These are phyloP conservation scores for thale cress (Arabidopsis thaliana) DNA, from an alignment of 345 rosid genomes.

Conservation along the genomic window TAIR10.1 NC_003074.8:21253501-21254000, in stretches of 20 bases:
- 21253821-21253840: slow-evolving; percentile 92
- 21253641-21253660: slow-evolving; percentile 96
- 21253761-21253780: slow-evolving; percentile 92
- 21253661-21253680: slow-evolving; percentile 80
- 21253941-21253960: slow-evolving; percentile 93
- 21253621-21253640: slow-evolving; percentile 81
- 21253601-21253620: slow-evolving; percentile 79
- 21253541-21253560: slow-evolving; percentile 86
- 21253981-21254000: slow-evolving; percentile 91
- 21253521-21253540: slow-evolving; percentile 97
- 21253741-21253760: slow-evolving; percentile 90
- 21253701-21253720: slow-evolving; percentile 83
- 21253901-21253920: slow-evolving; percentile 79
- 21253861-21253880: slow-evolving; percentile 83
- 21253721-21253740: slow-evolving; percentile 85
- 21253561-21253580: slow-evolving; percentile 88
- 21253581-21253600: slow-evolving; percentile 98
- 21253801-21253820: slow-evolving; percentile 84
- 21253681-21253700: slow-evolving; percentile 85
- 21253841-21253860: slow-evolving; percentile 81
- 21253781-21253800: slow-evolving; percentile 94
- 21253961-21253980: slow-evolving; percentile 75
- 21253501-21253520: slow-evolving; percentile 92
- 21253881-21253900: slow-evolving; percentile 87
- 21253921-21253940: slow-evolving; percentile 97